Evolutionary conservation across 176 grass and related monocot species (phyloP).

Genomic region (Aegilops bicornis): DNA sequence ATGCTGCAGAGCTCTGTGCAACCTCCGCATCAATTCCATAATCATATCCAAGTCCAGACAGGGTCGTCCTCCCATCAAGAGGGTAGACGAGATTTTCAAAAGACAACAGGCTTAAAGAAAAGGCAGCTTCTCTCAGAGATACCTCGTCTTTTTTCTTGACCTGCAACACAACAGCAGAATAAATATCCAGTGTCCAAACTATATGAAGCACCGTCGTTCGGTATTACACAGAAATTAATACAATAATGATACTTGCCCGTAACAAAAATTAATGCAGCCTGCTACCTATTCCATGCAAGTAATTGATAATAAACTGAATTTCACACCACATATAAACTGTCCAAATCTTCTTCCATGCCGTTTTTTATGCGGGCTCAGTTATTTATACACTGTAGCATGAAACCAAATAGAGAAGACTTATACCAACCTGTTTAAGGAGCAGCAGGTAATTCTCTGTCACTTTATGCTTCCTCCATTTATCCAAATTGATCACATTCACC

Average conservation of each 20-base stretch:
- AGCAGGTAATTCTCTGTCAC: constrained; percentile 66
- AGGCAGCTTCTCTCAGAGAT: constrained; percentile 64
- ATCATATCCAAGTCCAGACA: constrained; percentile 74
- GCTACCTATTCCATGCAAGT: background rate
- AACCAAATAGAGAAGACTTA: background rate
- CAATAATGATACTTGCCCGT: constrained; percentile 7
- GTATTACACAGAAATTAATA: background rate
- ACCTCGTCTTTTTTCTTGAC: constrained; percentile 43
- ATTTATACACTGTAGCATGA: background rate
- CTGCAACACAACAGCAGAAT: constrained; percentile 49
- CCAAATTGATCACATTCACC: constrained; percentile 90
- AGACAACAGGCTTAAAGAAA: constrained; percentile 71
- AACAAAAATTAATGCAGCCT: background rate
- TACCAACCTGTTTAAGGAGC: constrained; percentile 72
- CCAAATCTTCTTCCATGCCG: background rate
- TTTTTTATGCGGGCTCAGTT: background rate
- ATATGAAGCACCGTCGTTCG: constrained; percentile 6
- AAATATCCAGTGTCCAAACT: constrained; percentile 2
- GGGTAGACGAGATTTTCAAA: constrained; percentile 79
- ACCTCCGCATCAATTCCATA: constrained; percentile 53
- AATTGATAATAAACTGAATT: background rate
- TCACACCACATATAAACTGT: background rate
- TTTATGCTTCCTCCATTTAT: constrained; percentile 87
- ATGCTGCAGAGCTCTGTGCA: constrained; percentile 34
- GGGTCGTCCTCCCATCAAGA: constrained; percentile 48